These are phyloP conservation scores for Xylaria sp. DNA, from an alignment of 2,329 filamentous ascomycete species.

Conservation along the genomic window DNA sequence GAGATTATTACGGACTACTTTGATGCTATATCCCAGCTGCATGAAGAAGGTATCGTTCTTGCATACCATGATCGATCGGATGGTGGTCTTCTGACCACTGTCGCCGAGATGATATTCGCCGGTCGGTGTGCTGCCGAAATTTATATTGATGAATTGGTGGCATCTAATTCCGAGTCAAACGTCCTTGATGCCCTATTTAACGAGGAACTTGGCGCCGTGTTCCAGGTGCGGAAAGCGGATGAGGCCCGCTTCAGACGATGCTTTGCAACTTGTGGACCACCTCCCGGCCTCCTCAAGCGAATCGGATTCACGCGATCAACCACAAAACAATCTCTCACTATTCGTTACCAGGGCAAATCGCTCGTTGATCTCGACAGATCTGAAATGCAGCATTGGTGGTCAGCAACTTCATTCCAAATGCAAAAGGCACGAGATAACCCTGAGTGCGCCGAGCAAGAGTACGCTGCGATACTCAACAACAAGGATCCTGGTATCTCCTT, in stretches of 20 bases:
- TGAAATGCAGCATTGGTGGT: constrained; percentile 87
- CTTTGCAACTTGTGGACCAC: constrained; percentile 89
- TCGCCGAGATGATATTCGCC: constrained; percentile 98
- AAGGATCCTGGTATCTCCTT: constrained; percentile 85
- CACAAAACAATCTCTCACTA: constrained; percentile 78
- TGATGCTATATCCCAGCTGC: constrained; percentile 78
- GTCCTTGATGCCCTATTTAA: constrained; percentile 88
- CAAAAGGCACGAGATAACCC: constrained; percentile 91
- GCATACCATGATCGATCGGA: constrained; percentile 39
- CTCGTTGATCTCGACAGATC: constrained; percentile 75
- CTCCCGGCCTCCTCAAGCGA: constrained; percentile 81
- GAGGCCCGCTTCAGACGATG: constrained; percentile 87
- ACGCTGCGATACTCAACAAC: constrained; percentile 76
- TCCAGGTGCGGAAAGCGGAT: constrained; percentile 88
- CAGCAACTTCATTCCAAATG: constrained; percentile 88
- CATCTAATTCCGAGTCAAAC: constrained; percentile 68
- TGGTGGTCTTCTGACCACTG: constrained; percentile 61
- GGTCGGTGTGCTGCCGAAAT: constrained; percentile 89
- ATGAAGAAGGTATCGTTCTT: constrained; percentile 57
- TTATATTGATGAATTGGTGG: constrained; percentile 78
- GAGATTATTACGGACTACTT: constrained; percentile 89
- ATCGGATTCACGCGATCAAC: constrained; percentile 79
- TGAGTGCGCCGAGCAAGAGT: constrained; percentile 85
- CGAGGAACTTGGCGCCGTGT: constrained; percentile 94
- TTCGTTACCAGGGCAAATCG: constrained; percentile 75